A percentile compares a stretch with the other conserved stretches of the same genome.
phyloP scores from a whole-genome alignment of 306 rosid genomes.

The Quercus berberidifolia region DNA sequence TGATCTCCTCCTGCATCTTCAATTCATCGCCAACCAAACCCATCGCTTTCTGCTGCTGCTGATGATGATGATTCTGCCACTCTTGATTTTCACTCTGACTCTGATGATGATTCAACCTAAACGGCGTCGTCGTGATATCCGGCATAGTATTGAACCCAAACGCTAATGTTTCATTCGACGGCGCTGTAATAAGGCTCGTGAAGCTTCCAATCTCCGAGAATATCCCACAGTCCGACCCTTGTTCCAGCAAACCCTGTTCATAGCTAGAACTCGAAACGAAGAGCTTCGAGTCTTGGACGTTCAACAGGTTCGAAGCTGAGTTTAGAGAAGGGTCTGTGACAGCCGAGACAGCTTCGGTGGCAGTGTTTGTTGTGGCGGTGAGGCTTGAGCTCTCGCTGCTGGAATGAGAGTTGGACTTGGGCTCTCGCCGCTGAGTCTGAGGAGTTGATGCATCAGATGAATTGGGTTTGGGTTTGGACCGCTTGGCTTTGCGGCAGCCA shows the following conservation, averaged over 20 bases:
- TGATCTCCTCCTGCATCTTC: conserved; percentile 56
- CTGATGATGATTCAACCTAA: conserved; percentile 23
- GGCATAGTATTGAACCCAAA: conserved; percentile 42
- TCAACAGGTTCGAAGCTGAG: conserved; percentile 28
- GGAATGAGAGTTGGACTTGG: conserved; percentile 58
- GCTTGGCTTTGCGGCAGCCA: conserved; percentile 88
- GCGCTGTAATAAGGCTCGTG: conserved; percentile 57
- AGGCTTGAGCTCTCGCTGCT: conserved; percentile 94
- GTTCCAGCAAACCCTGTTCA: conserved; percentile 28
- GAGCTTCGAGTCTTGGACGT: conserved; percentile 35
- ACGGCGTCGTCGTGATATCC: conserved; percentile 51
- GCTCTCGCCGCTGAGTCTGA: conserved; percentile 3
- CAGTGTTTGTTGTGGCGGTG: conserved; percentile 40
- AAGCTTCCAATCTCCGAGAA: conserved; percentile 81
- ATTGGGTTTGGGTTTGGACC: conserved; percentile 46
- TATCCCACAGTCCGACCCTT: conserved; percentile 46
- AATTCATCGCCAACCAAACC: conserved; percentile 22
- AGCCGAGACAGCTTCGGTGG: conserved; percentile 47
- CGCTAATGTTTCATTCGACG: conserved; percentile 44
- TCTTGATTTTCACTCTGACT: conserved; percentile 13
- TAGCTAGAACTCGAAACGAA: conserved; percentile 23
- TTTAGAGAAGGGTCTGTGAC: conserved; percentile 28
- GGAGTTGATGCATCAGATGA: conserved; percentile 12
- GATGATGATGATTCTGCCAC: neutral
- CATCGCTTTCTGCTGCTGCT: conserved; percentile 31